Evolutionary conservation across 805 yeast species (phyloP).

Genomic region (Ogataea henricii): DNA sequence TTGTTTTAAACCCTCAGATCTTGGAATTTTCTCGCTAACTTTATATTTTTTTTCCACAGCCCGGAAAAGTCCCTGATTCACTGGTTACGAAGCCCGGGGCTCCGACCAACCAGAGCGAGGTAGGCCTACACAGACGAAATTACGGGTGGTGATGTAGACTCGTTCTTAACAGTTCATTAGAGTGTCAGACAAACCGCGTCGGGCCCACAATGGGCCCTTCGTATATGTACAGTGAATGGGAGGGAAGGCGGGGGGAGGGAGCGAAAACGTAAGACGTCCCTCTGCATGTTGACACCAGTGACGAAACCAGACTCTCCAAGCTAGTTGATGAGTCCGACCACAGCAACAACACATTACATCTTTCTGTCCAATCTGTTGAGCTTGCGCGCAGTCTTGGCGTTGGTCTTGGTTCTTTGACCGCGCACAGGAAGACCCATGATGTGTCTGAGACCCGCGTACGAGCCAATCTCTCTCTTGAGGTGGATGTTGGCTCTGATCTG

Average conservation of each 20-base stretch:
- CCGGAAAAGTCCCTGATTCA: neutral
- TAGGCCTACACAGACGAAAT: no score
- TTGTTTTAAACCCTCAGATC: neutral
- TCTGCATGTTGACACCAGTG: neutral
- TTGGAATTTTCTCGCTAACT: constrained; percentile 7
- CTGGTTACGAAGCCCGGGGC: constrained; percentile 1
- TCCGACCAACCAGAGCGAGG: neutral
- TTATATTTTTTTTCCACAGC: constrained; percentile 1
- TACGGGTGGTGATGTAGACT: no score
- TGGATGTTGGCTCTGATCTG: constrained; percentile 75
- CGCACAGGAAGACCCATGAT: constrained; percentile 77
- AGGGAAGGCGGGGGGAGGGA: neutral
- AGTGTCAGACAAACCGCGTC: neutral
- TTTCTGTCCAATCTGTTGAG: constrained; percentile 74
- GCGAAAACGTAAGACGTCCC: neutral
- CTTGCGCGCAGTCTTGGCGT: constrained; percentile 86
- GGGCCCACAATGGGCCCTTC: neutral
- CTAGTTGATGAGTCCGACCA: no score
- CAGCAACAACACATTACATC: constrained; percentile 3
- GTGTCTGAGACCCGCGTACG: constrained; percentile 88
- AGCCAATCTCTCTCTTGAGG: constrained; percentile 77
- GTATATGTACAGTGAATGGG: neutral
- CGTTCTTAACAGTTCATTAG: neutral
- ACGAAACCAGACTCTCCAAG: neutral
- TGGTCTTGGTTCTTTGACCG: constrained; percentile 92